Evolutionary conservation across 2,329 filamentous ascomycete genomes (phyloP), one percentile per base, ranked within the genome.

Genomic region (Coleophoma eucalyptorum): DNA sequence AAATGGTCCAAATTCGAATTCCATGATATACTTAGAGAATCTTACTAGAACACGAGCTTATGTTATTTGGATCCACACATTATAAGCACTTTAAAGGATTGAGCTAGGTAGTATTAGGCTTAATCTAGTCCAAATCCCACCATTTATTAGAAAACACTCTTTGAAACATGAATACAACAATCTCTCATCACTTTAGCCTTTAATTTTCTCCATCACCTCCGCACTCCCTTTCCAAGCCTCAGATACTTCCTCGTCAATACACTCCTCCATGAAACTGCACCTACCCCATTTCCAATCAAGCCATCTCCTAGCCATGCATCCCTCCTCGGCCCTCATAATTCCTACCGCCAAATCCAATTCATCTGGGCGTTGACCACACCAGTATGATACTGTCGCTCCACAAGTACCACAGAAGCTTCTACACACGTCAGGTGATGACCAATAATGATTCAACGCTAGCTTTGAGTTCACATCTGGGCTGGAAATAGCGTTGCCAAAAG

Each of bases 321-420:
- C 52, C 35, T 55, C 52, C 13, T 53, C 42, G 26, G 16, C 38
- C 20, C 49, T 49, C 32, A 55, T 50, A 5, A 55, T 46, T 2
- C 52, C 53, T 38, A 43, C 21, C 10, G 48, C 50, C 21, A 55
- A 47, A 35, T 52, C 53, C 15, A 54, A 10, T 26, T 49, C 49
- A 33, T 49, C 42, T 12, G 52, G 45, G 19, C 46, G 20, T 13
- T 49, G 20, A 11, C 19, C 18, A 48, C 37, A 40, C 49, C 47
- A 55, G 18, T 50, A 51, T 12, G 31, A 50, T 1, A 51, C 32
- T 2, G 46, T 48, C 8, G 47, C 50, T 8, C 52, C 52, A 15
- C 52, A 52, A 3, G 21, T 35, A 5, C 50, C 38, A 35, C 50
- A 55, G n/a, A 50, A 55, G 13, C 33, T 52, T 3, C 47, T 34